Evolutionary conservation across 345 rosid genomes (phyloP).

Genomic region (Boechera retrofracta): DNA sequence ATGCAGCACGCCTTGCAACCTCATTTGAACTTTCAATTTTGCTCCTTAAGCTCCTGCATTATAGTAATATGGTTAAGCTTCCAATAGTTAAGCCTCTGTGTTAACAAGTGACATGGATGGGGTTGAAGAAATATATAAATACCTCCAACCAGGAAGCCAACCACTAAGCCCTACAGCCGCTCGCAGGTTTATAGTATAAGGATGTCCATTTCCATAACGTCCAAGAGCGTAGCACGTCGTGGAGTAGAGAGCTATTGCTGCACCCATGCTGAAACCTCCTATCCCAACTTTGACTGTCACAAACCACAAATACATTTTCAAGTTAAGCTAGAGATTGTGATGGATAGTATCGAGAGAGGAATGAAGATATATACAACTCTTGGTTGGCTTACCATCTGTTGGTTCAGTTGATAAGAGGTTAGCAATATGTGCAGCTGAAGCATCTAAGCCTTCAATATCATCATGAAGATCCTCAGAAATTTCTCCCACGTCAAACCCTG

Average conservation of each 20-base stretch:
- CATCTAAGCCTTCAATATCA: constrained; percentile 80
- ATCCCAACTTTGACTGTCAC: constrained; percentile 61
- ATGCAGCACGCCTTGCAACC: constrained; percentile 62
- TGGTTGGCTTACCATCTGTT: constrained; percentile 56
- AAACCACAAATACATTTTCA: constrained; percentile 28
- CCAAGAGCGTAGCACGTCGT: constrained; percentile 64
- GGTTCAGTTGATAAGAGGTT: constrained; percentile 79
- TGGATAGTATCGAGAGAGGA: neutral
- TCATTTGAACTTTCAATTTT: constrained; percentile 58
- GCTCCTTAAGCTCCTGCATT: constrained; percentile 61
- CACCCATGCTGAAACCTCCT: constrained; percentile 90
- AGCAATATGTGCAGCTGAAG: constrained; percentile 80
- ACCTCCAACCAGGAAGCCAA: constrained; percentile 80
- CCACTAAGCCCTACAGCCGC: constrained; percentile 71
- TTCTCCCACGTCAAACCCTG: constrained; percentile 80
- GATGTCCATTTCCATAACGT: constrained; percentile 57
- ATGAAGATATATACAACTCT: constrained; percentile 18
- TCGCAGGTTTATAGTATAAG: constrained; percentile 55
- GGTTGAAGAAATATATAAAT: neutral
- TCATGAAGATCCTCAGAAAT: constrained; percentile 69
- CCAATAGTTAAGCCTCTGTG: neutral
- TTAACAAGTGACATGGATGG: constrained; percentile 26
- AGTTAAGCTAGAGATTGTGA: constrained; percentile 27
- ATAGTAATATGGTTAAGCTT: constrained; percentile 4
- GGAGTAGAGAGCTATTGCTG: constrained; percentile 72